Evolutionary conservation across 306 rosid genomes (phyloP).

Genomic region (Pachyrhizus erosus): DNA sequence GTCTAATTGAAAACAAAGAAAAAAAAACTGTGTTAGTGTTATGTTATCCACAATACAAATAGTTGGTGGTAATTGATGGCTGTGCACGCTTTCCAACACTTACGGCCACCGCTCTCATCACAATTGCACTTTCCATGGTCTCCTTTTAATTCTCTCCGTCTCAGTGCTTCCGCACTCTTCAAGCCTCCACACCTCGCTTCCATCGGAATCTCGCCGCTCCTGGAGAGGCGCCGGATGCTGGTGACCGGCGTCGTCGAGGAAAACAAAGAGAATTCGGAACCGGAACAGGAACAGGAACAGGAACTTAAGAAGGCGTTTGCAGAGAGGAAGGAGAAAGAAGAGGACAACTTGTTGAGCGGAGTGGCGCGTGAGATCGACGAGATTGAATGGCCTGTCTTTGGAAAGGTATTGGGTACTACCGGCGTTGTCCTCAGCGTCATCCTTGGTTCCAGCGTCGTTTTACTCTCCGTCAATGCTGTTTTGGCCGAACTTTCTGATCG

Average conservation of each 20-base stretch:
- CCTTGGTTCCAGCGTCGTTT: slow-evolving; percentile 85
- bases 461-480: slow-evolving; percentile 82
- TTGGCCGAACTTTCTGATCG: slow-evolving; percentile 81
- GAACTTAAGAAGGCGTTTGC: slow-evolving; percentile 82
- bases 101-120: too few relatives aligned
- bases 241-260: slow-evolving; percentile 59
- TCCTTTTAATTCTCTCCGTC: too few relatives aligned
- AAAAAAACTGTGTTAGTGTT: too few relatives aligned
- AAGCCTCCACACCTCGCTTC: slow-evolving; percentile 4
- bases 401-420: slow-evolving; percentile 86
- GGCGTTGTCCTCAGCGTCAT: slow-evolving; percentile 85
- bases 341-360: slow-evolving; percentile 59
- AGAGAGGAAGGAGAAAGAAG: slow-evolving; percentile 66
- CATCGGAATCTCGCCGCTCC: neutral
- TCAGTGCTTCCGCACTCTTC: too few relatives aligned
- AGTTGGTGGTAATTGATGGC: too few relatives aligned
- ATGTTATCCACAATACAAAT: too few relatives aligned
- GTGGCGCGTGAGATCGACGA: slow-evolving; percentile 76
- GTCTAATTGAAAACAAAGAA: too few relatives aligned
- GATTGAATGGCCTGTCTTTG: slow-evolving; percentile 91
- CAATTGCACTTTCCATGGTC: too few relatives aligned
- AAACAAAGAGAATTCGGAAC: slow-evolving; percentile 57
- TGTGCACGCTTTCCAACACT: too few relatives aligned
- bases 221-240: slow-evolving; percentile 1
- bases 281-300: slow-evolving; percentile 47